Conservation (phyloP, 1,284 basidiomycete species). For the Cutaneotrichosporon arboriforme region DNA sequence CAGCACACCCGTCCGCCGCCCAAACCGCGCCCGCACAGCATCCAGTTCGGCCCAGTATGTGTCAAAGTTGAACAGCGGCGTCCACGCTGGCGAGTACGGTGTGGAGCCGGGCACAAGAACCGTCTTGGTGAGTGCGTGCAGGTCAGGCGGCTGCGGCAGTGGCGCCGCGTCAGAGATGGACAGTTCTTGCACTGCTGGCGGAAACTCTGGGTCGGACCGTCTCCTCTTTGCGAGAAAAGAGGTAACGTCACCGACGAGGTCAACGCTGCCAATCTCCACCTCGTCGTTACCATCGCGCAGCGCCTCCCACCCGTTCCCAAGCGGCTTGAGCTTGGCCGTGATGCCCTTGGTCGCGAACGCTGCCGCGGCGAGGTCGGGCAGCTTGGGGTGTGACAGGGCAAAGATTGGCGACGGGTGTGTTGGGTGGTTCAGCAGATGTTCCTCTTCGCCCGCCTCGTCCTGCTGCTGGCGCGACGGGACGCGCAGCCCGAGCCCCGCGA, state of each 20-base stretch:
- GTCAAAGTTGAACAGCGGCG: constrained; percentile 51
- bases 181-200: constrained; percentile 16
- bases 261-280: constrained; percentile 57
- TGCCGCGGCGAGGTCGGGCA: constrained; percentile 21
- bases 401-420: constrained; percentile 47
- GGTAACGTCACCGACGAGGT: constrained; percentile 34
- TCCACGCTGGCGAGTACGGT: constrained; percentile 35
- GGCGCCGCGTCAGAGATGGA: constrained; percentile 47
- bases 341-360: constrained; percentile 20
- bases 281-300: constrained; percentile 63
- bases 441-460: constrained; percentile 23
- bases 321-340: constrained; percentile 23
- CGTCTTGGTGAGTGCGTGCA: constrained; percentile 37
- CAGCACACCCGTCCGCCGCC: constrained; percentile 31
- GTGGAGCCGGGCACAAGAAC: constrained; percentile 32
- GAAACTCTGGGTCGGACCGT: constrained; percentile 38
- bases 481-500: constrained; percentile 33
- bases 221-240: constrained; percentile 41
- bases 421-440: constrained; percentile 39
- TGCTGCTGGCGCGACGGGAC: constrained; percentile 19
- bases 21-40: constrained; percentile 31
- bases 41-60: constrained; percentile 47
- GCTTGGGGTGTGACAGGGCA: constrained; percentile 38
- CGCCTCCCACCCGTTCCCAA: constrained; percentile 30
- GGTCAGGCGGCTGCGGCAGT: constrained; percentile 49